Conservation (phyloP, 2,329 filamentous ascomycete species). For the Pseudopyricularia javanii region DNA sequence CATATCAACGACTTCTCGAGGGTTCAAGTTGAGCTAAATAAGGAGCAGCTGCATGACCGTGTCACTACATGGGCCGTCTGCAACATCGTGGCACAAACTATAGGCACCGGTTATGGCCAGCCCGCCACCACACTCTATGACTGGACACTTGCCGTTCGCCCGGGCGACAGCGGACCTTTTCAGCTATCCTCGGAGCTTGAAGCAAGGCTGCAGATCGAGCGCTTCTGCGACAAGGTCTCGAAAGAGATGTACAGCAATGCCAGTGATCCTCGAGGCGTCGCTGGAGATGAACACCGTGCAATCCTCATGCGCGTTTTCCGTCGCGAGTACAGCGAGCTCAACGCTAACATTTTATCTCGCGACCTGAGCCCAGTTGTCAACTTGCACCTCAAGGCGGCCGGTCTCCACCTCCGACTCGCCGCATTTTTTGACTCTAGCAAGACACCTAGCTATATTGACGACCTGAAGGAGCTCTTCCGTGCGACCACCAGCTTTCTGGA, state of each 20-base stretch:
- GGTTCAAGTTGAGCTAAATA: slow-evolving; percentile 61
- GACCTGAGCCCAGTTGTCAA: slow-evolving; percentile 44
- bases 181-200: slow-evolving; percentile 51
- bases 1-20: slow-evolving; percentile 76
- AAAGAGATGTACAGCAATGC: slow-evolving; percentile 71
- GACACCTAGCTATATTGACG: slow-evolving; percentile 59
- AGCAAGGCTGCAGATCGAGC: slow-evolving; percentile 57
- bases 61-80: slow-evolving; percentile 75
- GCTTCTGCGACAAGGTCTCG: slow-evolving; percentile 66
- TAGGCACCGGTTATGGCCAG: slow-evolving; percentile 75
- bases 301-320: slow-evolving; percentile 56
- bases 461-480: slow-evolving; percentile 64
- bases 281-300: slow-evolving; percentile 53
- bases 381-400: slow-evolving; percentile 60
- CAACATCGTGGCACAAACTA: slow-evolving; percentile 71
- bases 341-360: slow-evolving; percentile 46
- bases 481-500: slow-evolving; percentile 60
- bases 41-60: slow-evolving; percentile 67
- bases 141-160: slow-evolving; percentile 54
- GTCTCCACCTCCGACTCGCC: slow-evolving; percentile 63
- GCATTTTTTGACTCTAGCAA: slow-evolving; percentile 72
- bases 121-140: slow-evolving; percentile 68
- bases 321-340: slow-evolving; percentile 51
- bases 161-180: slow-evolving; percentile 46
- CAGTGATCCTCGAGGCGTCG: slow-evolving; percentile 57